Percentiles rank a stretch among this genome's conserved stretches.
phyloP scores from a whole-genome alignment of 2,329 filamentous ascomycete genomes.

The Helotiales sp. region DNA sequence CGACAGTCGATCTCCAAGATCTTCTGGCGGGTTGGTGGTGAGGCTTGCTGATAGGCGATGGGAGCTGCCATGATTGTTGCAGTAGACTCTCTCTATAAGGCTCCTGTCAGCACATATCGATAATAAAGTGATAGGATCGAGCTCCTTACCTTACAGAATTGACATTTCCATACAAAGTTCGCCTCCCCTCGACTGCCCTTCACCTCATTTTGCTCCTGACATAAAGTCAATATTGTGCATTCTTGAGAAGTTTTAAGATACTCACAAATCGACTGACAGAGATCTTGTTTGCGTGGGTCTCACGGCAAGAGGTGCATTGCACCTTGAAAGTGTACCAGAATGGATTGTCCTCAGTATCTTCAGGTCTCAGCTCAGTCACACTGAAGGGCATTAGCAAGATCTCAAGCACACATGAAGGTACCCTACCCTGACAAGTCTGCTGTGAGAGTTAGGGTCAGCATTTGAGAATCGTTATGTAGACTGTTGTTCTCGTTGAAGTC shows the following conservation, averaged over 20 bases:
- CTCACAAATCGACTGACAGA: conserved; percentile 82
- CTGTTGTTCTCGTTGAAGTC: conserved; percentile 3
- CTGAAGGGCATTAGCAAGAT: conserved; percentile 46
- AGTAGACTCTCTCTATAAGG: conserved; percentile 75
- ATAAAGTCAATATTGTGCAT: conserved; percentile 6
- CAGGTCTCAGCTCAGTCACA: conserved; percentile 84
- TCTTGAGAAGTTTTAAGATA: background rate
- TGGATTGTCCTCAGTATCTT: conserved; percentile 76
- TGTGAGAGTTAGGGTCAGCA: conserved; percentile 66
- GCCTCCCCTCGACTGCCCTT: conserved; percentile 93
- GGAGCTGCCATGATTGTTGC: conserved; percentile 79
- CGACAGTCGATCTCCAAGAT: conserved; percentile 92
- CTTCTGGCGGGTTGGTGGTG: conserved; percentile 73
- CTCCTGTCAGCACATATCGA: conserved; percentile 36
- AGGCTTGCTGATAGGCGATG: conserved; percentile 66
- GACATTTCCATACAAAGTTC: conserved; percentile 99
- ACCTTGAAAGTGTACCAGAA: conserved; percentile 99
- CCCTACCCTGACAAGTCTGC: conserved; percentile 70
- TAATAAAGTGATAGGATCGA: background rate
- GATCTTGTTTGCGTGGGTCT: conserved; percentile 84
- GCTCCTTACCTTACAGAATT: conserved; percentile 82
- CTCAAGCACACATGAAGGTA: background rate
- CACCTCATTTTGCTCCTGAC: conserved; percentile 83
- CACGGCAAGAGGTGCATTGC: conserved; percentile 95
- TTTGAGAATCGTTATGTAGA: conserved; percentile 14